Evolutionary conservation across 306 rosid genomes (phyloP), one percentile per base, ranked within the genome.

Genomic region (Begonia peltatifolia): DNA sequence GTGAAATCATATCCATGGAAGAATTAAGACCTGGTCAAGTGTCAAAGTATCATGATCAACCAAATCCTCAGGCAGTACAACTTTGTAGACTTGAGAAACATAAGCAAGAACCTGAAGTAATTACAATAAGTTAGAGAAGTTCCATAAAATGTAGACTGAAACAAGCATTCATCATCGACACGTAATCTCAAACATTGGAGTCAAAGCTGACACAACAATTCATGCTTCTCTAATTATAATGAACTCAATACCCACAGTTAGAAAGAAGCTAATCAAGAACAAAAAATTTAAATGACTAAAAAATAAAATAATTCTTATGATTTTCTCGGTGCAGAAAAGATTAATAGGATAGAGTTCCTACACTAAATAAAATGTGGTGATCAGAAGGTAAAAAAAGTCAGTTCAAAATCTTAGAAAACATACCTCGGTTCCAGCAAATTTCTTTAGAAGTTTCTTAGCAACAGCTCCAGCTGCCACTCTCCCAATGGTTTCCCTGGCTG

Each of bases 391-490:
- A 10, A 46, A 11, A 35, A 8, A 12, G 60, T 41, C 6, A 16
- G 38, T 6, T 30, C 38, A 30, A 30, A 5, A 30, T 30, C 38
- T 4, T 30, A 30, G 38, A 52, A 55, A 70, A 63, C 75, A 36
- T 59, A 90, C 96, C 95, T 92, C 96, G 42, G 88, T 83, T 70
- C 94, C 88, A 48, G 93, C 49, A 51, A 83, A 79, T 0, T 58
- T 56, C 79, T 75, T 75, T 6, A 92, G 86, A 63, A 92, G 77
- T 70, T 83, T 92, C 77, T 92, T 92, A 7, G 94, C 99, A 55
- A 92, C 83, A 56, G 99, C 99, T 64, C 96, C 99, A 62, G 96
- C 74, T 41, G 99, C 99, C 69, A 92, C 99, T 79, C 99, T 76
- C 71, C 99, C 99, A 43, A 92, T 92, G 59, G 99, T 92, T 81